Evolutionary conservation across 441 rosid species (phyloP).

Genomic region (Gossypium trilobum): DNA sequence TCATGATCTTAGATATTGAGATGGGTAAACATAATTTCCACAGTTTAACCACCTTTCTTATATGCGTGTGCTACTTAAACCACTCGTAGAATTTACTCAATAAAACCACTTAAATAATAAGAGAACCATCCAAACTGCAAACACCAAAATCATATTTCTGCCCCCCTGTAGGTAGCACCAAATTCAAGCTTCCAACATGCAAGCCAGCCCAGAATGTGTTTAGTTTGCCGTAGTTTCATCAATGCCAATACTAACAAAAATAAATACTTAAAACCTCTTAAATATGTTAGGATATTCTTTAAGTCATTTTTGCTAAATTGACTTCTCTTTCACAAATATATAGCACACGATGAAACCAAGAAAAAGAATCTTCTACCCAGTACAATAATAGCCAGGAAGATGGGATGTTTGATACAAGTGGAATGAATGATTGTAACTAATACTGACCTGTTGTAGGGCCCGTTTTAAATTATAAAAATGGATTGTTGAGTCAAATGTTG

Average conservation of each 20-base stretch:
- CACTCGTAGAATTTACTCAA: not conserved
- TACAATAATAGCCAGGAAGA: slow-evolving; percentile 9
- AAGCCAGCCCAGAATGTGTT: not conserved
- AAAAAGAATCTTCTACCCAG: slow-evolving; percentile 8
- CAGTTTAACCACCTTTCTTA: not conserved
- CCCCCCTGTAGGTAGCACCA: not conserved
- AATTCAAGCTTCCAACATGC: not conserved
- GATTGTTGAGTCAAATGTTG: slow-evolving; percentile 72
- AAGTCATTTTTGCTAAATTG: not conserved
- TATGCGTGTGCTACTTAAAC: not conserved
- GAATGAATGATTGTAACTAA: not conserved
- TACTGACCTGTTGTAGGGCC: slow-evolving; percentile 49
- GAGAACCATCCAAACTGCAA: not conserved
- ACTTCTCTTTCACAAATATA: not conserved
- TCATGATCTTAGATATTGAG: not conserved
- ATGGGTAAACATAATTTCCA: not conserved
- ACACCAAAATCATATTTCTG: not conserved
- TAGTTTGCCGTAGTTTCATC: not conserved
- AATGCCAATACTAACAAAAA: not conserved
- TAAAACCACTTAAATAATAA: not conserved
- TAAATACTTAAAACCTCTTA: not conserved
- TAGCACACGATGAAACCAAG: not conserved
- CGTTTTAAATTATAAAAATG: slow-evolving; percentile 77
- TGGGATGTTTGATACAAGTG: slow-evolving; percentile 10
- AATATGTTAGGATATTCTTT: not conserved